These are phyloP conservation scores for Arthrocladium fulminans DNA, from an alignment of 2,329 filamentous ascomycete species.

Conservation along the genomic window DNA sequence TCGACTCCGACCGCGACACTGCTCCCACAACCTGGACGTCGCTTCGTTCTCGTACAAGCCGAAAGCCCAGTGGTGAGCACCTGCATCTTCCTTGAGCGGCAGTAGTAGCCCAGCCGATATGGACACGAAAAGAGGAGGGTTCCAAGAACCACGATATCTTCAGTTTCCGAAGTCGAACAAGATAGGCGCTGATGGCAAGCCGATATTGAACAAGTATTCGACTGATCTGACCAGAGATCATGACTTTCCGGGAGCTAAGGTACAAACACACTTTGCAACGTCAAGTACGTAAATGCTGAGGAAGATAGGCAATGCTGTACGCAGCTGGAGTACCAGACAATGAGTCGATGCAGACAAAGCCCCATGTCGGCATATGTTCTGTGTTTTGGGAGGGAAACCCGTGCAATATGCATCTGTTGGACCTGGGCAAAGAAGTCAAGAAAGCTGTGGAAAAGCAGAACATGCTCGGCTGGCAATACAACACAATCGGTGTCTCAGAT, in stretches of 20 bases:
- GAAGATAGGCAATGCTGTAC: constrained; percentile 80
- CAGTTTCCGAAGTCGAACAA: constrained; percentile 48
- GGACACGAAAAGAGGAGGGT: constrained; percentile 20
- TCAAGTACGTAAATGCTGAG: neutral
- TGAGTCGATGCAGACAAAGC: constrained; percentile 78
- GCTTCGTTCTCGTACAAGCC: neutral
- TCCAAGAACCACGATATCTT: constrained; percentile 40
- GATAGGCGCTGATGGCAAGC: constrained; percentile 48
- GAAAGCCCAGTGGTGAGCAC: too few relatives aligned
- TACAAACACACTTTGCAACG: constrained; percentile 29
- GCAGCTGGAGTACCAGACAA: constrained; percentile 77
- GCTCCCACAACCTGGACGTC: too few relatives aligned
- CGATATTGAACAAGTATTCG: constrained; percentile 77
- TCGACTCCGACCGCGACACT: too few relatives aligned
- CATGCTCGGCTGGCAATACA: constrained; percentile 93
- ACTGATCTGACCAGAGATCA: constrained; percentile 71
- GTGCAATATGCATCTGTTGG: constrained; percentile 73
- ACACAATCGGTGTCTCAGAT: constrained; percentile 81
- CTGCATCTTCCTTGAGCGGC: neutral
- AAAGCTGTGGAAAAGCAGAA: constrained; percentile 67
- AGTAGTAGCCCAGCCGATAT: neutral
- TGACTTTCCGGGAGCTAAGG: constrained; percentile 87
- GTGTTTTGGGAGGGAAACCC: constrained; percentile 98
- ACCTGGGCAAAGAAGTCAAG: constrained; percentile 82
- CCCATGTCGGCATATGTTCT: constrained; percentile 82